Base-by-base conservation (phyloP, 2,329 filamentous ascomycete species). In the Penicillium sp. region DNA sequence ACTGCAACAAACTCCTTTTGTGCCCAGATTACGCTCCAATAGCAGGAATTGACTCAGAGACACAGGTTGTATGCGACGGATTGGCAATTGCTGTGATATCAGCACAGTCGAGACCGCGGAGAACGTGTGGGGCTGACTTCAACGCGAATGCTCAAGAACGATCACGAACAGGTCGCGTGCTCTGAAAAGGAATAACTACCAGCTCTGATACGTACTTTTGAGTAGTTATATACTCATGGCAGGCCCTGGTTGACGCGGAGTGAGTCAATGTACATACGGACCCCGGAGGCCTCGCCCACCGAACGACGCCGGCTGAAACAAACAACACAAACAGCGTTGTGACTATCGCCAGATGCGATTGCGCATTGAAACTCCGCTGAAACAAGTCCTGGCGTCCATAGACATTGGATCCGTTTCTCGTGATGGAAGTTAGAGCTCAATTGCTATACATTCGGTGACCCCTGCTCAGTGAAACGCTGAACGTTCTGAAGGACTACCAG, bases 241-340 rank as follows among this genome's bases (percentile, higher is more conserved):
- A 3, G 28, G 11, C 28, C 11, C n/a, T n/a, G 12, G 28, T 33
- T 11, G 28, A 33, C 28, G 8, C 26, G 26, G 26, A 5, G 8
- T 28, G 8, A 28, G 26, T 28, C n/a, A n/a, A n/a, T n/a, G n/a
- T n/a, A n/a, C n/a, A 12, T 33, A 33, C 28, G 28, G 28, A 33
- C 28, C 12, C 28, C 35, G 35, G 16, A 40, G 35, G 33, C 9
- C 33, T 38, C 33, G 35, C 35, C n/a, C 14, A 14, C 35, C 35
- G 35, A 38, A 4, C 3, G 12, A 38, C 33, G 9, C 33, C 33
- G 33, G 33, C 33, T n/a, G 16, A 46, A 24, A 52, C 40, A 52
- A 52, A 52, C 50, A 24, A 24, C 50, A 18, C 40, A 52, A 52
- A 52, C 50, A 43, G 12, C 16, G 30, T 35, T 33, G 11, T 38